Base-by-base conservation (phyloP, 2,329 filamentous ascomycete genomes). In the Metarhizium album region DNA sequence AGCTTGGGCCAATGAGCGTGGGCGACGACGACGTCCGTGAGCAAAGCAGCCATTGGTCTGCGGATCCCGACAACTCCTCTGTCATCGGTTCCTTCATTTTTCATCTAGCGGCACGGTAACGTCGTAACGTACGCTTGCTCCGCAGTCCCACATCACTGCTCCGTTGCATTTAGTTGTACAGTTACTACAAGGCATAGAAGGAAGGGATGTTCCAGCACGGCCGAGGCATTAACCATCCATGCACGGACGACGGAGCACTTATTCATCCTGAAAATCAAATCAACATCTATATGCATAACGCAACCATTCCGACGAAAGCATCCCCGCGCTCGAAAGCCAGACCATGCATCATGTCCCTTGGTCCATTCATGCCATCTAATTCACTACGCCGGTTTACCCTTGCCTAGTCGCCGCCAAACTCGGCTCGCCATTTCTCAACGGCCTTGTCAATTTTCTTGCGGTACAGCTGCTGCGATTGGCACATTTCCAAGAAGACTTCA, bases 401-500 rank as follows among this genome's bases (percentile, higher is more conserved):
- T 55, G 45, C 54, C 29, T 47, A 47, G 22, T 64, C 60, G 18
- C 46, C 56, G 18, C 62, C 65, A 53, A 64, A 63, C 29, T 63
- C 56, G 42, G 52, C 51, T 22, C 52, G 57, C 65, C 67, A 76
- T 42, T 63, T 66, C 45, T 64, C 64, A 24, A 74, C 65, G 2
- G 74, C 75, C 47, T 79, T 78, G 64, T 98, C 86, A 9, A 98
- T 79, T 65, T 83, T 83, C 61, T 75, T 80, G 61, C 93, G 79
- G 66, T 95, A 96, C 54, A 77, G 74, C 67, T 87, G 84, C 74
- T 98, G 93, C 53, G 85, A 85, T 62, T 83, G 79, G 67, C 87
- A 93, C 75, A 95, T 89, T 69, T 96, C 87, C 51, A 97, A 69
- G 74, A 97, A 97, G n/a, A 98, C 82, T 62, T 88, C 84, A 65